These are phyloP conservation scores for Prunus fruticosa DNA, from an alignment of 306 rosid species.

Conservation along the genomic window DNA sequence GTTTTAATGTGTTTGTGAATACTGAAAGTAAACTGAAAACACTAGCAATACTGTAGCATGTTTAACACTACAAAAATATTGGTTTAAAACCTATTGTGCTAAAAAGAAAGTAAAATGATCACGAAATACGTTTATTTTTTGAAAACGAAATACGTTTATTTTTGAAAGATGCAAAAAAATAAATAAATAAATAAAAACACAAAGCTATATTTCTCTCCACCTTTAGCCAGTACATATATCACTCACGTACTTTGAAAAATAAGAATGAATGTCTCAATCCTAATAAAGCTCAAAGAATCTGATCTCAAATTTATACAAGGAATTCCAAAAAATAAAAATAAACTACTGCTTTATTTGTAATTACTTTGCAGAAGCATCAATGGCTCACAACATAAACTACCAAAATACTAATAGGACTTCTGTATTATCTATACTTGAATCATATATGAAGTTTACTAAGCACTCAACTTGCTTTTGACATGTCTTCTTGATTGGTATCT, in stretches of 20 bases:
- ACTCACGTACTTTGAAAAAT: not conserved
- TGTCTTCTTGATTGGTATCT: slow-evolving; percentile 27
- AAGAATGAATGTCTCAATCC: not conserved
- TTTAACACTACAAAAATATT: too few relatives aligned
- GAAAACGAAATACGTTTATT: too few relatives aligned
- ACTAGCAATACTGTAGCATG: too few relatives aligned
- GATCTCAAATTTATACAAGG: slow-evolving; percentile 20
- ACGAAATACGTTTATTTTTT: too few relatives aligned
- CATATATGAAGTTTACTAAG: slow-evolving; percentile 40
- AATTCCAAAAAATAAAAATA: slow-evolving; percentile 1
- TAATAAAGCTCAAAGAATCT: slow-evolving; percentile 12
- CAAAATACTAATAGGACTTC: slow-evolving; percentile 4
- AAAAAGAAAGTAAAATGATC: too few relatives aligned
- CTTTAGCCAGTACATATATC: not conserved
- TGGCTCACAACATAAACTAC: slow-evolving; percentile 21
- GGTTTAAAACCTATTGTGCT: too few relatives aligned
- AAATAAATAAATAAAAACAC: too few relatives aligned
- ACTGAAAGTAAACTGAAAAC: too few relatives aligned
- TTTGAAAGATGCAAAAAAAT: too few relatives aligned
- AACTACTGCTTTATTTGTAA: slow-evolving; percentile 21
- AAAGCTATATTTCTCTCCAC: too few relatives aligned
- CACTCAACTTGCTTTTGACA: slow-evolving; percentile 39
- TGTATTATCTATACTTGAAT: slow-evolving; percentile 23
- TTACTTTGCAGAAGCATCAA: slow-evolving; percentile 18
- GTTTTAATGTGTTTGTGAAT: too few relatives aligned